These are phyloP conservation scores for Pouteria campechiana DNA, from an alignment of 179 eudicot genomes.

Conservation along the genomic window DNA sequence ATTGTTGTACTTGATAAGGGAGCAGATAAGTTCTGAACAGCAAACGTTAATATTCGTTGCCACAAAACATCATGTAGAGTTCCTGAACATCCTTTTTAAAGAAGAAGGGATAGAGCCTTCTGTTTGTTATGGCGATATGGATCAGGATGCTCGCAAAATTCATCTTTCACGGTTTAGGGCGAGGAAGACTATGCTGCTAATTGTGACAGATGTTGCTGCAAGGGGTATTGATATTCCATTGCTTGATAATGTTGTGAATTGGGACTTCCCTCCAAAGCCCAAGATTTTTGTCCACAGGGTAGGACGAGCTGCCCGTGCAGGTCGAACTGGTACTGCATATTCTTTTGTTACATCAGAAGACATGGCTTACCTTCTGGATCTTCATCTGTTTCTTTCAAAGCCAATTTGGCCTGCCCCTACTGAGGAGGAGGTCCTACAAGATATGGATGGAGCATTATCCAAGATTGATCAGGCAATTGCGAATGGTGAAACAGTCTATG, in stretches of 20 bases:
- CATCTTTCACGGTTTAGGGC: conserved; percentile 59
- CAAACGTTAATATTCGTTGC: conserved; percentile 82
- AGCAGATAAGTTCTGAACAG: conserved; percentile 48
- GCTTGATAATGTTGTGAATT: conserved; percentile 88
- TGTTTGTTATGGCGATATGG: conserved; percentile 90
- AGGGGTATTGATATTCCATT: conserved; percentile 95
- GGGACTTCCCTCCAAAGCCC: conserved; percentile 85
- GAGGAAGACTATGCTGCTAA: conserved; percentile 72
- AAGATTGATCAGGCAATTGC: conserved; percentile 57
- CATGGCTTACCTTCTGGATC: conserved; percentile 74
- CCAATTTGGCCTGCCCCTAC: conserved; percentile 82
- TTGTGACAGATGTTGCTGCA: conserved; percentile 91
- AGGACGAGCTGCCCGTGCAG: conserved; percentile 92
- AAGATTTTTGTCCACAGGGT: conserved; percentile 93
- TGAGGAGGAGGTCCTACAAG: conserved; percentile 67
- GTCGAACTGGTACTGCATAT: conserved; percentile 87
- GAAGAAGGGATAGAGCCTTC: conserved; percentile 75
- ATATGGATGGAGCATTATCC: conserved; percentile 41
- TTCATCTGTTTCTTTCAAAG: conserved; percentile 88
- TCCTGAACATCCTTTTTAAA: conserved; percentile 40
- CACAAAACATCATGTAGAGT: conserved; percentile 86
- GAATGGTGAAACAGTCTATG: conserved; percentile 75
- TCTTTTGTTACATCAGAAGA: conserved; percentile 81
- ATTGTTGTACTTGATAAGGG: conserved; percentile 67
- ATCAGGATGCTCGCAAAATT: conserved; percentile 81